Conservation (phyloP, 768 basidiomycete genomes). For the Russula foetens region DNA sequence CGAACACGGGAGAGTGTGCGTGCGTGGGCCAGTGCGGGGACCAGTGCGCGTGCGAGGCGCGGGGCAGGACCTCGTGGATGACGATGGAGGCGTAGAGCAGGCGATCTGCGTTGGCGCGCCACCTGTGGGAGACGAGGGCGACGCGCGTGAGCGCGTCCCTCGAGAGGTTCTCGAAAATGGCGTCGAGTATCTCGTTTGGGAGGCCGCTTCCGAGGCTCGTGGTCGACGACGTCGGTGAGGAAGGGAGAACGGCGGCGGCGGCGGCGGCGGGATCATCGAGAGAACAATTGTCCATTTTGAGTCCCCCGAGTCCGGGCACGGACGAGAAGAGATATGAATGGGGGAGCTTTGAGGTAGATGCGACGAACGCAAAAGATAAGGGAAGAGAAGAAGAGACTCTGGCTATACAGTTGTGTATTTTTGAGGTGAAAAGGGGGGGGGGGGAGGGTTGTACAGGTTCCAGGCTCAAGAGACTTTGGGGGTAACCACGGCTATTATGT, state of each 20-base stretch:
- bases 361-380: too few species aligned
- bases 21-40: too few species aligned
- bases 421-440: background rate
- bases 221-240: too few species aligned
- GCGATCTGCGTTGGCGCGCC: slow-evolving; percentile 45
- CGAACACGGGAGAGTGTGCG: too few species aligned
- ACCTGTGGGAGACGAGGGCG: slow-evolving; percentile 37
- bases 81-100: slow-evolving; percentile 46
- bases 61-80: slow-evolving; percentile 41
- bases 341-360: too few species aligned
- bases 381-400: too few species aligned
- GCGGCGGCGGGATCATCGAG: too few species aligned
- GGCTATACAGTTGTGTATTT: too few species aligned
- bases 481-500: slow-evolving; percentile 9
- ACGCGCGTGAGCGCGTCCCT: slow-evolving; percentile 31
- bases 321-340: too few species aligned
- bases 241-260: background rate
- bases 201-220: slow-evolving; percentile 22
- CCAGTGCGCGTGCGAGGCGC: slow-evolving; percentile 22
- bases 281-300: too few species aligned
- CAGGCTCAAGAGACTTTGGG: background rate
- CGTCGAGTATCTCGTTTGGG: slow-evolving; percentile 49
- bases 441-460: too few species aligned
- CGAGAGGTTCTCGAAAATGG: slow-evolving; percentile 36
- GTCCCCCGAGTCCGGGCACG: too few species aligned